These are phyloP conservation scores for Leishmania major DNA, from an alignment of 208 protist genomes.

Conservation along the genomic window DNA sequence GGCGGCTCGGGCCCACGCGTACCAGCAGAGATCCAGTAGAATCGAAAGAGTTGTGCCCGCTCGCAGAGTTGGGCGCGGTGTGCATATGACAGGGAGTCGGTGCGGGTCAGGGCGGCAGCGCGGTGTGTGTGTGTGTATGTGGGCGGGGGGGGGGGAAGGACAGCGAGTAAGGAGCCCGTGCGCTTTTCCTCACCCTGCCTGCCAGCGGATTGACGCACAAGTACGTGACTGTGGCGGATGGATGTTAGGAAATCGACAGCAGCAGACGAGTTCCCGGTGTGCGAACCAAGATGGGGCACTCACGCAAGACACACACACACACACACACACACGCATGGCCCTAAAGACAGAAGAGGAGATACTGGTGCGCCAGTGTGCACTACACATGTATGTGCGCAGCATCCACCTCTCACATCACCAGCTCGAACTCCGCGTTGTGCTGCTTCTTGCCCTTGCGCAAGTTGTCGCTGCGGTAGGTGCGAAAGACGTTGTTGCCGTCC, in stretches of 20 bases:
- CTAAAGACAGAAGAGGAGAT: not conserved
- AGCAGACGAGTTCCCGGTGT: not conserved
- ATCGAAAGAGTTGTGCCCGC: not conserved
- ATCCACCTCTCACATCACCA: slow-evolving; percentile 19
- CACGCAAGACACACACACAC: not conserved
- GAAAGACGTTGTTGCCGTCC: slow-evolving; percentile 32
- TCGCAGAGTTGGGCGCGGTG: not conserved
- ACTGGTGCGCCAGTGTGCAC: not conserved
- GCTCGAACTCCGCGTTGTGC: slow-evolving; percentile 34
- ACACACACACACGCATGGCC: not conserved
- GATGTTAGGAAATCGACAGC: not conserved
- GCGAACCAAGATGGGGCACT: not conserved
- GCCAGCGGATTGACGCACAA: not conserved
- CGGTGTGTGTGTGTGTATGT: no score
- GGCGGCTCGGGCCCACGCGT: not conserved
- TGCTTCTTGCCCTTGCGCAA: slow-evolving; percentile 43
- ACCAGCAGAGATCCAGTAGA: not conserved
- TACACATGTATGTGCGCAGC: not conserved
- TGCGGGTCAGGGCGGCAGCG: not conserved
- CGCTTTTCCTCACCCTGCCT: not conserved
- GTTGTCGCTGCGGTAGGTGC: slow-evolving; percentile 39
- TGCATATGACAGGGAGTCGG: not conserved
- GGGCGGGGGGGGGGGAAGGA: not conserved
- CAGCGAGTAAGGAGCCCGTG: not conserved
- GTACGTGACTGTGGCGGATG: not conserved